These are phyloP conservation scores for Choanephora cucurbitarum DNA, from an alignment of 371 early-diverging fungal genomes.

Conservation along the genomic window DNA sequence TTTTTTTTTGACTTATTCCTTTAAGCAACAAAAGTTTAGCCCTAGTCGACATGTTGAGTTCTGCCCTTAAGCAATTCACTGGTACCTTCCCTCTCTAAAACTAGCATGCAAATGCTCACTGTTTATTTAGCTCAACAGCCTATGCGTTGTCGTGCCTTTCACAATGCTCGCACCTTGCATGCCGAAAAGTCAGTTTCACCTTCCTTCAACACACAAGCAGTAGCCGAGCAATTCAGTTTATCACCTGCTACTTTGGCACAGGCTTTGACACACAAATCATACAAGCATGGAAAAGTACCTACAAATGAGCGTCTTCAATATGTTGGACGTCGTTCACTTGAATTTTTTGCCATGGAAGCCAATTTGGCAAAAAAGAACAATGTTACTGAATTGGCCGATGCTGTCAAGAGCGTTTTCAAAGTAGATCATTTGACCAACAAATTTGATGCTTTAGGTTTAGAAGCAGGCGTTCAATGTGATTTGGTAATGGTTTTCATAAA, in stretches of 20 bases:
- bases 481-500: constrained; percentile 33
- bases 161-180: constrained; percentile 16
- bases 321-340: constrained; percentile 55
- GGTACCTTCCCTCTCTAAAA: too few species aligned
- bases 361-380: constrained; percentile 16
- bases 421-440: constrained; percentile 17
- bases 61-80: too few species aligned
- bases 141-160: constrained; percentile 19
- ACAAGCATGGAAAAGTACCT: constrained; percentile 56
- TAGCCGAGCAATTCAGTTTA: constrained; percentile 20
- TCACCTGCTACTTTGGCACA: constrained; percentile 35
- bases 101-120: neutral
- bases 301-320: constrained; percentile 69
- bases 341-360: constrained; percentile 32
- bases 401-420: constrained; percentile 13
- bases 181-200: constrained; percentile 18
- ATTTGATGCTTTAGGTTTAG: constrained; percentile 39
- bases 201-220: constrained; percentile 19
- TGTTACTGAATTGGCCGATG: constrained; percentile 13
- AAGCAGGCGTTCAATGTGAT: constrained; percentile 34
- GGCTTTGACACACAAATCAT: constrained; percentile 76
- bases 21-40: too few species aligned
- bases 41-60: too few species aligned
- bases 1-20: too few species aligned
- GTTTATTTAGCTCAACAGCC: constrained; percentile 8